Evolutionary conservation across 1,139 yeast genomes (phyloP).

Genomic region (Yamadazyma diddensiae): DNA sequence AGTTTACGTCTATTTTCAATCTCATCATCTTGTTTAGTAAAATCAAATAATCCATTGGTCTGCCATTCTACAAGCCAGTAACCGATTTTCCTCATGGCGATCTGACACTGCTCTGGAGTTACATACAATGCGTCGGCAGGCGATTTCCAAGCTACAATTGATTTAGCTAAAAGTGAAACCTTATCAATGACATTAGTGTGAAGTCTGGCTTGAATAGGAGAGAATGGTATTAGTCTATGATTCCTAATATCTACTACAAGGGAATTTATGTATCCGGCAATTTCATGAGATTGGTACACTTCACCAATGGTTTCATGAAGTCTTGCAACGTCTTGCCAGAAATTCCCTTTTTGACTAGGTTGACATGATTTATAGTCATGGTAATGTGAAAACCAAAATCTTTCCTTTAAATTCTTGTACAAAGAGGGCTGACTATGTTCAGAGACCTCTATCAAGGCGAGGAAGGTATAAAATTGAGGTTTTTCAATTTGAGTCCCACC

Average conservation of each 20-base stretch:
- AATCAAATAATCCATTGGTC: conserved; percentile 15
- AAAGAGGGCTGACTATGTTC: conserved; percentile 10
- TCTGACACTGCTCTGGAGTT: conserved; percentile 39
- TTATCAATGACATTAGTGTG: conserved; percentile 32
- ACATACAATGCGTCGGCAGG: conserved; percentile 20
- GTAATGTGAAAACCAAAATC: conserved; percentile 34
- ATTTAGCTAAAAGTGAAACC: conserved; percentile 24
- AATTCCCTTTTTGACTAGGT: neutral
- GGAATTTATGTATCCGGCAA: conserved; percentile 38
- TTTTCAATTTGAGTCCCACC: conserved; percentile 15
- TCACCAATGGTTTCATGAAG: conserved; percentile 1
- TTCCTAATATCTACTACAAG: conserved; percentile 37
- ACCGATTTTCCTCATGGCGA: conserved; percentile 42
- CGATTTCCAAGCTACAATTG: conserved; percentile 30
- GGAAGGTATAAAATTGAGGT: conserved; percentile 24
- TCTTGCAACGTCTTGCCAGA: neutral
- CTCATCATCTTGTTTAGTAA: conserved; percentile 5
- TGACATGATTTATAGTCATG: neutral
- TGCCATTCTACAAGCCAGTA: conserved; percentile 51
- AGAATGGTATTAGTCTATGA: conserved; percentile 39
- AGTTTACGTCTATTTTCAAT: conserved; percentile 18
- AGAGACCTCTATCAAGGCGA: conserved; percentile 12
- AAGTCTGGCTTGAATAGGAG: conserved; percentile 36
- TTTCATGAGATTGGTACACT: conserved; percentile 35
- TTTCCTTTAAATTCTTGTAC: conserved; percentile 33